Evolutionary conservation across 345 rosid genomes (phyloP), one percentile per base, ranked within the genome.

Genomic region (Rhodamnia rubescens): DNA sequence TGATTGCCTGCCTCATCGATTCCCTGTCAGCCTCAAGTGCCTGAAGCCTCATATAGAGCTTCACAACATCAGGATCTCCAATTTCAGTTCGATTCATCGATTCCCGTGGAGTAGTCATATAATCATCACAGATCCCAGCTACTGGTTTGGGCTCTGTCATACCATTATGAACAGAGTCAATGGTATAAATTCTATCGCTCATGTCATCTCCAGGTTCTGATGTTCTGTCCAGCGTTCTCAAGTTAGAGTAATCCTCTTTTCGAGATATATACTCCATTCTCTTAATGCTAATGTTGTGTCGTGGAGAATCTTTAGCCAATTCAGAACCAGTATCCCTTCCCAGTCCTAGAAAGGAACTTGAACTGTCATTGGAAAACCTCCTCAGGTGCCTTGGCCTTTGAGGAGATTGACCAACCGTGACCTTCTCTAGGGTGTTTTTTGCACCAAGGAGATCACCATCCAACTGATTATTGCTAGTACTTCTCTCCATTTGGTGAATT

Each of bases 21-120:
- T 98, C 99, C 88, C 99, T 94, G 88, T 98, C 98, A 24, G 97
- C 99, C 93, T 98, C 99, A 54, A 98, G 94, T 16, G 98, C 93
- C 84, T 98, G 99, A 90, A 98, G 96, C 92, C 99, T 93, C 91
- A 84, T 89, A 88, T 93, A 93, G 27, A 98, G 96, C 84, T 94
- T 98, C 87, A 93, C 91, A 84, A 98, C 86, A 87, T 96, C 98
- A 44, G 97, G 96, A 94, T 95, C 96, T 82, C 84, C 89, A 84
- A 82, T 82, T 86, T 94, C 98, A 85, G 91, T 90, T 82, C 74
- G 93, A 86, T 89, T 88, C 83, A 88, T 50, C 36, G 83, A 83
- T 21, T 85, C 96, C 84, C 85, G 90, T 3, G 94, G 94, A 88
- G 94, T 89, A 36, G 90, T 85, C 85, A 91, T 83, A 89, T 87